These are phyloP conservation scores for Carallia brachiata DNA, from an alignment of 345 rosid genomes.

Conservation along the genomic window DNA sequence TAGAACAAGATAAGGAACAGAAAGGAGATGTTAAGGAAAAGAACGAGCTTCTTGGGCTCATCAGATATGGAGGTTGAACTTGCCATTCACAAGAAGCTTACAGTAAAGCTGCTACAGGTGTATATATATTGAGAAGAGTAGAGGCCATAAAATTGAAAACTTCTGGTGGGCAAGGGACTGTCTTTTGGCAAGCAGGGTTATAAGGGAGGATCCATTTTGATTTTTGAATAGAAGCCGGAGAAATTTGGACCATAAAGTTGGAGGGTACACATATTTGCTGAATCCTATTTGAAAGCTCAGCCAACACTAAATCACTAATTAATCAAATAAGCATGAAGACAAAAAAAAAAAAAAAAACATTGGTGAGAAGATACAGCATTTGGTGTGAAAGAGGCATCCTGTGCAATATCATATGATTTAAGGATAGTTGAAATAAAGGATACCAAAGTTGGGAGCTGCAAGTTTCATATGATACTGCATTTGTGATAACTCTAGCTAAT, in stretches of 20 bases:
- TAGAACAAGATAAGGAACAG: slow-evolving; percentile 40
- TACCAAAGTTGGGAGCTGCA: no score
- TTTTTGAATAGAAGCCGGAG: slow-evolving; percentile 2
- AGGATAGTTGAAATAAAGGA: no score
- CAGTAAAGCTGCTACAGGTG: slow-evolving; percentile 10
- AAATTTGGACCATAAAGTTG: background rate
- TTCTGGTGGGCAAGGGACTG: slow-evolving; percentile 16
- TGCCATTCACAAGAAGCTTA: slow-evolving; percentile 41
- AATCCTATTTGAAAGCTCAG: background rate
- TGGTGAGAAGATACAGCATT: background rate
- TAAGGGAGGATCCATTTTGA: slow-evolving; percentile 2
- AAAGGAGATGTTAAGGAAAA: slow-evolving; percentile 56
- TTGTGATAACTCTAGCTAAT: no score
- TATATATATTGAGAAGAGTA: slow-evolving; percentile 13
- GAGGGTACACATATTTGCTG: background rate
- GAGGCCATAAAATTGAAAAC: slow-evolving; percentile 20
- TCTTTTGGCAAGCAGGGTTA: slow-evolving; percentile 15
- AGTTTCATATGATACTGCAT: no score
- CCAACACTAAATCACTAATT: background rate
- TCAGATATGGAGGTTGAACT: slow-evolving; percentile 16
- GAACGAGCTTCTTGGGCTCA: slow-evolving; percentile 28
- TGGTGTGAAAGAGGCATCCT: background rate
- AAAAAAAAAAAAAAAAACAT: background rate
- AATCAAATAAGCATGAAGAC: no score
- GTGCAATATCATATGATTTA: slow-evolving; percentile 6